These are phyloP conservation scores for Trypethelium eluteriae DNA, from an alignment of 495 filamentous ascomycete species.

Conservation along the genomic window DNA sequence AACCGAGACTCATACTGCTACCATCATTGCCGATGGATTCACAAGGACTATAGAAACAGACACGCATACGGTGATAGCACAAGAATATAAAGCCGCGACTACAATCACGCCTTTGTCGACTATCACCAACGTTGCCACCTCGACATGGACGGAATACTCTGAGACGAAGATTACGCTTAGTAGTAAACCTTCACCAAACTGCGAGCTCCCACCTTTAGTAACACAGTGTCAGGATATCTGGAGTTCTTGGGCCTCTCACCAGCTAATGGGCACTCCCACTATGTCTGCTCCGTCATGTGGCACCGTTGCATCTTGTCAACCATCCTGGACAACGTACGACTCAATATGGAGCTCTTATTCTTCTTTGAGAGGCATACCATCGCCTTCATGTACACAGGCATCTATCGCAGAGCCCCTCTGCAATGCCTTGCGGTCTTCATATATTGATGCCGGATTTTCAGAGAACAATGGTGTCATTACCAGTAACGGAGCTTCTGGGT, in stretches of 20 bases:
- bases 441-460: not conserved
- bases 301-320: not conserved
- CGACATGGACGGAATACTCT: too few relatives aligned
- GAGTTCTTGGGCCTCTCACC: not conserved
- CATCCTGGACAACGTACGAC: not conserved
- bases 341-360: conserved; percentile 2
- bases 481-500: not conserved
- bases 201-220: not conserved
- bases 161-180: too few relatives aligned
- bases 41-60: too few relatives aligned
- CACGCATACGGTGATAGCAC: too few relatives aligned
- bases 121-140: too few relatives aligned
- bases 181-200: not conserved
- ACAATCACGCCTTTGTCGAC: too few relatives aligned
- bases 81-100: too few relatives aligned
- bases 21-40: too few relatives aligned
- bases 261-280: not conserved
- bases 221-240: not conserved
- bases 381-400: conserved; percentile 4
- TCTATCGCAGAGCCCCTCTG: not conserved
- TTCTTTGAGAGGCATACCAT: not conserved
- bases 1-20: too few relatives aligned
- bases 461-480: conserved; percentile 1
- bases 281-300: not conserved
- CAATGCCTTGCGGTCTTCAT: not conserved